A percentile compares a stretch with the other conserved stretches of the same genome.
Conservation (phyloP, 306 rosid genomes). For the Myrica gale region DNA sequence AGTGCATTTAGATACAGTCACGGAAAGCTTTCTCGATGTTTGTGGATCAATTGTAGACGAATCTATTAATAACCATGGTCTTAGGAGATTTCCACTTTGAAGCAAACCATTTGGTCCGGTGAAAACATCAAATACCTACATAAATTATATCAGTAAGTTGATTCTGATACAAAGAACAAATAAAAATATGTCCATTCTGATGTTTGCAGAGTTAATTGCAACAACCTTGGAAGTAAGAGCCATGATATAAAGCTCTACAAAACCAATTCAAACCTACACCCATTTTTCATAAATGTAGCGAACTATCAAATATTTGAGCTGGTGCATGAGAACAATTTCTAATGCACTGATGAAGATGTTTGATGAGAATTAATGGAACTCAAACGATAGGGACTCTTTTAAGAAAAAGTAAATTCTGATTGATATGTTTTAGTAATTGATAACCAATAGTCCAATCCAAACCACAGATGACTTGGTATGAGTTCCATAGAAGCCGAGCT, state of each 20-base stretch:
- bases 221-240: neutral
- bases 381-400: neutral
- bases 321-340: neutral
- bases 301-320: neutral
- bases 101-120: constrained; percentile 87
- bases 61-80: constrained; percentile 86
- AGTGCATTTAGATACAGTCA: constrained; percentile 51
- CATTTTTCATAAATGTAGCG: neutral
- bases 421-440: neutral
- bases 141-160: constrained; percentile 33
- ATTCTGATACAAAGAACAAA: constrained; percentile 31
- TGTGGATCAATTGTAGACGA: constrained; percentile 93
- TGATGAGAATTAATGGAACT: neutral
- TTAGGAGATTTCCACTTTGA: constrained; percentile 56
- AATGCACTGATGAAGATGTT: neutral
- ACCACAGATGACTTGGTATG: neutral
- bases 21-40: constrained; percentile 77
- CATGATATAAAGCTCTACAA: neutral
- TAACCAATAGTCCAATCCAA: neutral
- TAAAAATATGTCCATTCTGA: neutral
- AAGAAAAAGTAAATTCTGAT: neutral
- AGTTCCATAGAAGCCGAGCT: neutral
- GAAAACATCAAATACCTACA: constrained; percentile 81
- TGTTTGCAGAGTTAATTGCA: too few relatives aligned
- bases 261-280: neutral